These are phyloP conservation scores for Russula compacta DNA, from an alignment of 768 basidiomycete species.

Conservation along the genomic window DNA sequence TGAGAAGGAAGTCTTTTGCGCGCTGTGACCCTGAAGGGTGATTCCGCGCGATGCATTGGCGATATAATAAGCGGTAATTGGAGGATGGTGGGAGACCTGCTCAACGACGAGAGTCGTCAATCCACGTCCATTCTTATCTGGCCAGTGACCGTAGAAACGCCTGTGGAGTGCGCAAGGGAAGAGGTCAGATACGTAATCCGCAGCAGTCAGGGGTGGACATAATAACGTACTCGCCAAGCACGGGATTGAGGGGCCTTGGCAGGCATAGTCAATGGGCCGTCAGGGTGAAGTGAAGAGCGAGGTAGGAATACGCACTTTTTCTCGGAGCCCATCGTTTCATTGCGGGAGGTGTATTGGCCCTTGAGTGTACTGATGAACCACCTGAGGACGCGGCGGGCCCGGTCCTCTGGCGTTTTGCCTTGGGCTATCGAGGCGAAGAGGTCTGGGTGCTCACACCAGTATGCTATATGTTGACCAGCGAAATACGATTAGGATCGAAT, in stretches of 20 bases:
- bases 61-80: slow-evolving; percentile 81
- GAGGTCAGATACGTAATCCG: background rate
- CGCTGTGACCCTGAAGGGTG: slow-evolving; percentile 75
- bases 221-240: slow-evolving; percentile 73
- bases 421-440: slow-evolving; percentile 82
- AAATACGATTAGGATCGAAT: background rate
- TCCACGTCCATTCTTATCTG: slow-evolving; percentile 61
- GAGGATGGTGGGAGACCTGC: slow-evolving; percentile 94
- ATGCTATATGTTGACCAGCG: slow-evolving; percentile 41
- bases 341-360: slow-evolving; percentile 90
- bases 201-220: background rate
- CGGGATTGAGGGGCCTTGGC: slow-evolving; percentile 93
- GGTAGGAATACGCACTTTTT: slow-evolving; percentile 62
- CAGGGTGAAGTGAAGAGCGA: background rate
- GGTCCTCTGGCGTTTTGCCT: slow-evolving; percentile 61
- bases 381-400: slow-evolving; percentile 71
- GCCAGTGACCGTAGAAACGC: slow-evolving; percentile 87
- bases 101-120: slow-evolving; percentile 79
- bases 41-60: slow-evolving; percentile 73
- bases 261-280: background rate
- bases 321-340: slow-evolving; percentile 93
- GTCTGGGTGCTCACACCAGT: slow-evolving; percentile 94
- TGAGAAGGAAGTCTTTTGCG: slow-evolving; percentile 92
- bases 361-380: slow-evolving; percentile 98
- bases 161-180: slow-evolving; percentile 28